Evolutionary conservation across 73 alveolate genomes (phyloP).

Genomic region (Tetrahymena thermophila): DNA sequence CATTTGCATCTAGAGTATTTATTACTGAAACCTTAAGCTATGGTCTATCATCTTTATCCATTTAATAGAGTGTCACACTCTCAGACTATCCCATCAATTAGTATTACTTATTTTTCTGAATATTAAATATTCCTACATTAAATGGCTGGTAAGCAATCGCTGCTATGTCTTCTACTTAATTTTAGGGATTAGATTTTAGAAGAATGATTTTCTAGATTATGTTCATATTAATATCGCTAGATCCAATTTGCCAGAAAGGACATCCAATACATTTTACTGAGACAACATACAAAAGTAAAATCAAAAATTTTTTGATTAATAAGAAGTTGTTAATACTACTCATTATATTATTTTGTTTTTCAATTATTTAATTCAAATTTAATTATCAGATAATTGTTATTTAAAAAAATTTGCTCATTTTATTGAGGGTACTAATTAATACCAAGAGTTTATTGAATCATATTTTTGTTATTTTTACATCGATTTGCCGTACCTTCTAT

Average conservation of each 20-base stretch:
- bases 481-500: no score
- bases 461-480: no score
- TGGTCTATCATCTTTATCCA: not conserved
- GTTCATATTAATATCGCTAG: not conserved
- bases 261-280: not conserved
- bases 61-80: not conserved
- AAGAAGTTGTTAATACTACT: no score
- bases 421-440: no score
- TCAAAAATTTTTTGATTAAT: no score
- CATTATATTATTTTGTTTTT: no score
- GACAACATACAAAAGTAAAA: no score
- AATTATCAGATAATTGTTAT: no score
- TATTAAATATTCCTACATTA: not conserved
- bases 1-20: not conserved
- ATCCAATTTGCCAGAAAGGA: not conserved
- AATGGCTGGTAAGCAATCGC: not conserved
- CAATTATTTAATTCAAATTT: no score
- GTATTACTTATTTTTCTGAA: not conserved
- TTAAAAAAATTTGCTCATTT: no score
- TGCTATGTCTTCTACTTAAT: not conserved
- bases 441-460: no score
- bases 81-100: not conserved
- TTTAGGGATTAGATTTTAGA: not conserved
- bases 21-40: not conserved
- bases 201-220: no score